These are phyloP conservation scores for Leonotis leonurus DNA, from an alignment of 257 asterid genomes.

Conservation along the genomic window DNA sequence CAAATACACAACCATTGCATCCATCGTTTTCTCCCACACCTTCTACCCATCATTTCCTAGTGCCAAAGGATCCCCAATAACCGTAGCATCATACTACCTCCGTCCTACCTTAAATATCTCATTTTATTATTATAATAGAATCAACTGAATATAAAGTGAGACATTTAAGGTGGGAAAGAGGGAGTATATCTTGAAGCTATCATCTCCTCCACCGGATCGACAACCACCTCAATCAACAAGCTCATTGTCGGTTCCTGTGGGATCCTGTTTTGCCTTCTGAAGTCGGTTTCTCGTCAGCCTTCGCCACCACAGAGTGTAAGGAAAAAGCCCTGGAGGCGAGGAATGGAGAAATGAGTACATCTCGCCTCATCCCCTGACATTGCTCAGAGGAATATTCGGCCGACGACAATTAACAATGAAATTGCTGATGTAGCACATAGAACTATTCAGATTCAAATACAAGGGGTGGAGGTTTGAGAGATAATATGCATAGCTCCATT, in stretches of 20 bases:
- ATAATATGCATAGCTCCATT: slow-evolving; percentile 31
- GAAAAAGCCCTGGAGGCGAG: slow-evolving; percentile 52
- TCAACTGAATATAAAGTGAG: too few species aligned
- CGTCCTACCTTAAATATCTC: too few species aligned
- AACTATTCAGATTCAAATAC: slow-evolving; percentile 6
- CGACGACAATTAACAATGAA: slow-evolving; percentile 25
- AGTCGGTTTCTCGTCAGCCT: slow-evolving; percentile 50
- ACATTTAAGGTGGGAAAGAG: too few species aligned
- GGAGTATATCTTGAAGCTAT: too few species aligned
- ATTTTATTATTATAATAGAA: too few species aligned
- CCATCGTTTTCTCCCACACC: slow-evolving; percentile 79
- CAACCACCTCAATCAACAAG: slow-evolving; percentile 8
- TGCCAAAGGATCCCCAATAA: slow-evolving; percentile 61
- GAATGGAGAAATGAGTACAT: slow-evolving; percentile 48
- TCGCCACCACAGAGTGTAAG: slow-evolving; percentile 56
- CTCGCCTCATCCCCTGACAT: slow-evolving; percentile 40
- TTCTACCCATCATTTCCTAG: slow-evolving; percentile 51
- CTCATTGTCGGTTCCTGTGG: slow-evolving; percentile 14
- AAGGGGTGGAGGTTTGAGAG: slow-evolving; percentile 10
- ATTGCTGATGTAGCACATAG: slow-evolving; percentile 30
- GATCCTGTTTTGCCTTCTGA: slow-evolving; percentile 2
- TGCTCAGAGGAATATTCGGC: slow-evolving; percentile 18
- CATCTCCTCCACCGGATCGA: slow-evolving; percentile 29
- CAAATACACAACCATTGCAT: slow-evolving; percentile 64
- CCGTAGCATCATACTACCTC: slow-evolving; percentile 77